A percentile compares a stretch with the other conserved stretches of the same genome.
These are phyloP conservation scores for Epipyxis sp. DNA, from an alignment of 108 stramenopile genomes.

Conservation along the genomic window DNA sequence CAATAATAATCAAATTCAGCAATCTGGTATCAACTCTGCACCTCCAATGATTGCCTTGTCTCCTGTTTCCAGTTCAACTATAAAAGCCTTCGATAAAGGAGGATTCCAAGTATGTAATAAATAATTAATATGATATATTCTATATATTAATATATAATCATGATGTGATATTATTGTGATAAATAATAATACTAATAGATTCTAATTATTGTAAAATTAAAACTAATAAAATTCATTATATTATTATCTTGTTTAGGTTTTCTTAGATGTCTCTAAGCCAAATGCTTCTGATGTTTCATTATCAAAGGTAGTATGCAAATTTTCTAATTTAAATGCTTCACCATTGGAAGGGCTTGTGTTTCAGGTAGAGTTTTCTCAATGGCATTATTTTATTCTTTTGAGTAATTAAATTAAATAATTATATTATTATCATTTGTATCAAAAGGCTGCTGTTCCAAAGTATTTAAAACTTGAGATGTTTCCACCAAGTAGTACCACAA, in stretches of 20 bases:
- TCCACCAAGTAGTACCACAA: conserved; percentile 78
- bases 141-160: too few relatives aligned
- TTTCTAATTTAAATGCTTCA: background rate
- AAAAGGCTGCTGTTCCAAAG: conserved; percentile 95
- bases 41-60: background rate
- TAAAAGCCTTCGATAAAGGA: background rate
- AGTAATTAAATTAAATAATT: conserved; percentile 36
- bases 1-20: too few relatives aligned
- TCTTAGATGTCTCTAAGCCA: background rate
- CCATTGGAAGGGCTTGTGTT: conserved; percentile 18
- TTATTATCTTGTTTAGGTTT: background rate
- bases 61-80: background rate
- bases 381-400: too few relatives aligned
- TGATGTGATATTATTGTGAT: too few relatives aligned
- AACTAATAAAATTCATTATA: background rate
- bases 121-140: too few relatives aligned
- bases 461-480: conserved; percentile 91
- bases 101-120: background rate
- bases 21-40: background rate
- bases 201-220: too few relatives aligned
- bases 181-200: too few relatives aligned
- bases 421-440: conserved; percentile 69
- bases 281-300: conserved; percentile 1
- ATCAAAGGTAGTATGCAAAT: background rate
- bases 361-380: conserved; percentile 41